phyloP scores from a whole-genome alignment of 2,329 filamentous ascomycete genomes.

The Stachybotrys echinatus region DNA sequence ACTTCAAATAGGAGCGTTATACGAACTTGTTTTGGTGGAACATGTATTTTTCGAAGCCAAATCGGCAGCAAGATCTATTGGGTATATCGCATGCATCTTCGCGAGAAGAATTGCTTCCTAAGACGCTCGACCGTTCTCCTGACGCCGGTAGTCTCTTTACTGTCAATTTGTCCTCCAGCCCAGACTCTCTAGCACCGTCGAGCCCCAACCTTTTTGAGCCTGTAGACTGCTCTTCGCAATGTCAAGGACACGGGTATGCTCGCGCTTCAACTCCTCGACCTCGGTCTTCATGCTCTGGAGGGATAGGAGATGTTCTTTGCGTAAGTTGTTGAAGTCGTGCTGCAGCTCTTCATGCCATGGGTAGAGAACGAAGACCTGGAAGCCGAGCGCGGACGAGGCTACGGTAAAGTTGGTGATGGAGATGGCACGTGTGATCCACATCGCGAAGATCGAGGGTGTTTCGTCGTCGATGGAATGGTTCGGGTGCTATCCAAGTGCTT shows the following conservation, averaged over 20 bases:
- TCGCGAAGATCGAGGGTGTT: conserved; percentile 6
- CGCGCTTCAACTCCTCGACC: conserved; percentile 15
- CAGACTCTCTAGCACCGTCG: neutral
- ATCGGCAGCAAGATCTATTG: too few relatives aligned
- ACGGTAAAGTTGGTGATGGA: conserved; percentile 50
- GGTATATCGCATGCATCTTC: too few relatives aligned
- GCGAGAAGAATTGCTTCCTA: too few relatives aligned
- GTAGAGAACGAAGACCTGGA: conserved; percentile 66
- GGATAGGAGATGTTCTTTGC: conserved; percentile 48
- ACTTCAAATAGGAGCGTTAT: too few relatives aligned
- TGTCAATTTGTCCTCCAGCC: too few relatives aligned
- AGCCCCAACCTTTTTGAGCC: neutral
- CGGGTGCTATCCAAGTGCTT: too few relatives aligned
- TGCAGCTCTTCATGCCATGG: conserved; percentile 66
- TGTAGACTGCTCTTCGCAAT: conserved; percentile 12
- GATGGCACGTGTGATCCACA: conserved; percentile 17
- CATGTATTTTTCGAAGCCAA: too few relatives aligned
- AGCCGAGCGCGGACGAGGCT: conserved; percentile 58
- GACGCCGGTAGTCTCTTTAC: too few relatives aligned
- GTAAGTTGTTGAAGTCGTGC: conserved; percentile 53
- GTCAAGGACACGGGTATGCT: conserved; percentile 16
- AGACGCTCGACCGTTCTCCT: too few relatives aligned
- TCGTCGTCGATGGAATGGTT: neutral
- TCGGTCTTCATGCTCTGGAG: conserved; percentile 14
- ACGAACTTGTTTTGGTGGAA: too few relatives aligned